Evolutionary conservation across 2,329 filamentous ascomycete species (phyloP), one percentile per base, ranked within the genome.

Genomic region (Akanthomyces uredinophilus): DNA sequence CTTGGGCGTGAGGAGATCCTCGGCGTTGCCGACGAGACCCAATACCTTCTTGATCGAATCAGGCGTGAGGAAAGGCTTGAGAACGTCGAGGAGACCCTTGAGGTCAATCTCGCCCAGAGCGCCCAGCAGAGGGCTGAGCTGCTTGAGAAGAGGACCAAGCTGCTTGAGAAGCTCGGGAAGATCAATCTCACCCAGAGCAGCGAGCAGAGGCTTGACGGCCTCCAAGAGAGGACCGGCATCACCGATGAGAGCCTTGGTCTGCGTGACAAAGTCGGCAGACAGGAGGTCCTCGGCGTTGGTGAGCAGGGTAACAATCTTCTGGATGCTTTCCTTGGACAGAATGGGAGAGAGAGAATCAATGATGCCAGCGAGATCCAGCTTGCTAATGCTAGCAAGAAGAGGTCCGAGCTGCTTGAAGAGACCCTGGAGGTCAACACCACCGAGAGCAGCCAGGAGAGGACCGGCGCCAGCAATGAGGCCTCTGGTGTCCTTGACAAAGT

Each of bases 401-500:
- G 76, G 76, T 52, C 73, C 69, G 24, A 73, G 65, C 32, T 73
- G 67, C 18, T 74, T 67, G 14, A 78, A 57, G 8, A 79, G 68
- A 13, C 73, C 72, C 27, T 69, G 68, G 2, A 79, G 65, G 44
- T 79, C 75, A n/a, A 78, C 68, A 18, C 68, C 68, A 47, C 69
- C 68, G 1, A 79, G 68, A 0, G 71, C 69, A 2, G 66, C 67
- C 32, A 79, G 65, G 10, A 79, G 67, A 0, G 76, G 76, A 11
- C 72, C 73, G 0, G 75, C 76, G 2, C 72, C 75, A 7, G 68
- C 68, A 20, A 77, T 71, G 22, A 77, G 71, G 0, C 71, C 74
- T 10, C 77, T 73, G 0, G 75, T 79, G 51, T 77, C 70, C 55
- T 77, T 76, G 66, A 78, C 76, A 52, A 78, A 78, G 14, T 71